Evolutionary conservation across 345 rosid species (phyloP), one percentile per base, ranked within the genome.

Genomic region (Aquilaria sinensis): DNA sequence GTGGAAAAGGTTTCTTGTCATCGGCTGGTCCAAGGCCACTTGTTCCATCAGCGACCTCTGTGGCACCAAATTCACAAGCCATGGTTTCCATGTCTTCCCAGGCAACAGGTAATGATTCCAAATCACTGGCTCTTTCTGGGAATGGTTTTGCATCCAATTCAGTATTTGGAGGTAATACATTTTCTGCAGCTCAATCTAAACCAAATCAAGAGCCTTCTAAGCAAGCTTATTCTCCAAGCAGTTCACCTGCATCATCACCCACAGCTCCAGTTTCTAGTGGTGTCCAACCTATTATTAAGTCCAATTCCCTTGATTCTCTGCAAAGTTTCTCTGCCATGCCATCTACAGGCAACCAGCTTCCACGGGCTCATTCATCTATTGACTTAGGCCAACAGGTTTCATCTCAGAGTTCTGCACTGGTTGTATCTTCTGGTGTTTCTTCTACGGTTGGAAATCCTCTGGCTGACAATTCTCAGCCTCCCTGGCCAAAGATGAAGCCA

Each of bases 401-500:
- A 51, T 71, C 83, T 55, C 85, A 76, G 70, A 74, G 74, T 74
- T 72, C 88, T 54, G 58, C 88, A 41, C 67, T 85, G 31, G 57
- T 70, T 70, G 60, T 75, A 54, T 72, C 89, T 12, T 62, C 94
- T 71, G 88, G 75, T 43, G 55, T 51, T 75, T 80, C 87, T 34
- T 83, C 54, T 65, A 97, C 81, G 52, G 70, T 58, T 70, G 85
- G 72, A 64, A 83, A 72, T 77, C 71, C 90, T 54, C 14, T 72
- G 51, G 68, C 90, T 60, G 83, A 77, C 64, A 79, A 74, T 68
- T 73, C 81, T 51, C 89, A 81, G 74, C 67, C 71, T 67, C 74
- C 72, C 2, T 90, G 99, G 99, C 95, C 96, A 62, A 94, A 86
- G 76, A 90, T 93, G 92, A 93, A 86, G 67, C 83, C 78, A 60